These are phyloP conservation scores for Knufia petricola DNA, from an alignment of 2,329 filamentous ascomycete species.

Conservation along the genomic window DNA sequence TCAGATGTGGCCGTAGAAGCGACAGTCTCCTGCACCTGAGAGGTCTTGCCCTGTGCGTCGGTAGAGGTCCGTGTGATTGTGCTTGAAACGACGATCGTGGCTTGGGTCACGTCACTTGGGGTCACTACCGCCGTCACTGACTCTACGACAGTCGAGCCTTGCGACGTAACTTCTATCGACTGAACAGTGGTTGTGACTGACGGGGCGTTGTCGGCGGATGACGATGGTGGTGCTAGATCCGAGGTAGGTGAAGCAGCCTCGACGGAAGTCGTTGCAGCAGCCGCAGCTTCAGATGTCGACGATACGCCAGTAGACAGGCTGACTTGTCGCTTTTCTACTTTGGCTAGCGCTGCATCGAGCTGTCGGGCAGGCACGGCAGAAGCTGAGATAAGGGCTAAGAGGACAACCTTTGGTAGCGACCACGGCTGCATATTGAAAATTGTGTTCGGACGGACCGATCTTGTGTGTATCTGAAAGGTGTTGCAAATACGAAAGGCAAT, in stretches of 20 bases:
- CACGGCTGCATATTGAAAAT: constrained; percentile 6
- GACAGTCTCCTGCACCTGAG: constrained; percentile 1
- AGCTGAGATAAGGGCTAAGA: constrained; percentile 1
- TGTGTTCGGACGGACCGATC: not conserved
- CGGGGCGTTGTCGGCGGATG: constrained; percentile 5
- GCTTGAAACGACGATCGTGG: constrained; percentile 11
- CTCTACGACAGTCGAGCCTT: constrained; percentile 10
- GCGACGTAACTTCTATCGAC: constrained; percentile 18
- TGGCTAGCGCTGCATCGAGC: constrained; percentile 7
- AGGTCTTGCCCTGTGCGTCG: constrained; percentile 1
- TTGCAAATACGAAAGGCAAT: not conserved
- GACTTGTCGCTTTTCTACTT: constrained; percentile 9
- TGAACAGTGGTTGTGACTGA: constrained; percentile 13
- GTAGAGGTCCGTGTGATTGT: constrained; percentile 6
- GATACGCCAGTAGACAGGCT: constrained; percentile 6
- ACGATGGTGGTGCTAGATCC: constrained; percentile 5
- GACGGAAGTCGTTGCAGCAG: constrained; percentile 41
- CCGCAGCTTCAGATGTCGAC: constrained; percentile 27
- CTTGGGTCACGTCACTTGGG: constrained; percentile 10
- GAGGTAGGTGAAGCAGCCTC: constrained; percentile 15
- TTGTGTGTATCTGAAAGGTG: constrained; percentile 1
- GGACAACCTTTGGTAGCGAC: constrained; percentile 1
- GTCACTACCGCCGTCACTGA: constrained; percentile 15
- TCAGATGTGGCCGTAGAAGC: constrained; percentile 1
- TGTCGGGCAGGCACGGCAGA: constrained; percentile 3